A percentile compares a stretch with the other conserved stretches of the same genome.
Conservation (phyloP, 345 rosid species). For the Eucalyptus virginea region DNA sequence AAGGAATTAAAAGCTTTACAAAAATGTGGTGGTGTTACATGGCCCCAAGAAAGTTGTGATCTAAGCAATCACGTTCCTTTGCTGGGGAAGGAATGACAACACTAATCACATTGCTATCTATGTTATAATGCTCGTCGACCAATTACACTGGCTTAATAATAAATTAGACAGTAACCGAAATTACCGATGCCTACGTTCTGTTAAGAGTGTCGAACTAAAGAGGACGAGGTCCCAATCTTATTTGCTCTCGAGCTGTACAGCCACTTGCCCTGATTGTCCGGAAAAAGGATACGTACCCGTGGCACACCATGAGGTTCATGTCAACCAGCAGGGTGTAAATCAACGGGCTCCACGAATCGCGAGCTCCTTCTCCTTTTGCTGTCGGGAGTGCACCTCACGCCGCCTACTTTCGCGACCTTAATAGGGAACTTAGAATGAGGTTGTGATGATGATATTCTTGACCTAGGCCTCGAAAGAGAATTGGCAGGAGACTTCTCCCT, state of each 20-base stretch:
- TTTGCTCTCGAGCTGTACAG: not conserved
- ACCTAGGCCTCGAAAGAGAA: slow-evolving; percentile 7
- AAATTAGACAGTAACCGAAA: not conserved
- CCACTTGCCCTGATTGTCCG: not conserved
- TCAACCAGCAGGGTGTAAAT: slow-evolving; percentile 23
- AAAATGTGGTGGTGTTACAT: not conserved
- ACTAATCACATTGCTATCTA: not conserved
- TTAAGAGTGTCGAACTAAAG: not conserved
- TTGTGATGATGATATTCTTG: slow-evolving; percentile 9
- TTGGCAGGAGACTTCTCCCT: not conserved
- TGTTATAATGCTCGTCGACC: not conserved
- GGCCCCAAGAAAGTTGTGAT: not conserved
- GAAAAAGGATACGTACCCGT: not conserved
- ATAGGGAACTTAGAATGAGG: slow-evolving; percentile 17
- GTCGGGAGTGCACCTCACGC: slow-evolving; percentile 50
- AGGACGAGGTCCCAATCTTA: not conserved
- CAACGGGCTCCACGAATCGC: slow-evolving; percentile 16
- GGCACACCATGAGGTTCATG: not conserved
- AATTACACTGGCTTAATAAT: not conserved
- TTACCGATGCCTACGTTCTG: not conserved
- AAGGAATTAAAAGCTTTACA: not conserved
- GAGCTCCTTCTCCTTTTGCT: slow-evolving; percentile 67
- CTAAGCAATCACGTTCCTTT: not conserved
- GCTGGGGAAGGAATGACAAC: not conserved
- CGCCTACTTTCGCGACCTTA: slow-evolving; percentile 30